phyloP scores from a whole-genome alignment of 2,329 filamentous ascomycete species.

The Cytospora piceae region DNA sequence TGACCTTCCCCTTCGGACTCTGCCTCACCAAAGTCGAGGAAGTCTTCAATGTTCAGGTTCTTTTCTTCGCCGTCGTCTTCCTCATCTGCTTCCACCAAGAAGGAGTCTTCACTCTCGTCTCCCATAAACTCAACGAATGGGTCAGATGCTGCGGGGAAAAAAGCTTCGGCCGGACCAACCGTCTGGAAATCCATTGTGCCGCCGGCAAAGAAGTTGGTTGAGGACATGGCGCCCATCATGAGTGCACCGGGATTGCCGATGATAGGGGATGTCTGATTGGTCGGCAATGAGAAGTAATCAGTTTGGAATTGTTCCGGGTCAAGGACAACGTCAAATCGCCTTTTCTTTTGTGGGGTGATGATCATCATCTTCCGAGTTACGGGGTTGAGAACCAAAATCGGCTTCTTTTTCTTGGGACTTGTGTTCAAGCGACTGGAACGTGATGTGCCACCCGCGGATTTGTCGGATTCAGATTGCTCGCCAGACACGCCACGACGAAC shows the following conservation, averaged over 20 bases:
- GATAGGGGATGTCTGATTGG: constrained; percentile 56
- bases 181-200: constrained; percentile 62
- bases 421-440: not conserved
- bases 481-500: constrained; percentile 12
- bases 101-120: constrained; percentile 55
- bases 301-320: constrained; percentile 60
- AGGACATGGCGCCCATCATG: constrained; percentile 77
- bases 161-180: constrained; percentile 75
- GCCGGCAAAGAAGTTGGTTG: constrained; percentile 58
- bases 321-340: constrained; percentile 47
- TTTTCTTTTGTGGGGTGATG: constrained; percentile 57
- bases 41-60: constrained; percentile 69
- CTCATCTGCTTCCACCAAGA: constrained; percentile 42
- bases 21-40: constrained; percentile 68
- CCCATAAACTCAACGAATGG: constrained; percentile 45
- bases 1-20: constrained; percentile 63
- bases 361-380: constrained; percentile 65
- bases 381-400: constrained; percentile 62
- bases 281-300: constrained; percentile 44
- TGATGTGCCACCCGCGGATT: constrained; percentile 22
- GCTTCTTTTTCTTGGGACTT: constrained; percentile 58
- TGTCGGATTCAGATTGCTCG: constrained; percentile 53
- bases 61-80: constrained; percentile 66
- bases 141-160: constrained; percentile 71
- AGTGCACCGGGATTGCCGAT: constrained; percentile 71